phyloP scores from a whole-genome alignment of 2,329 filamentous ascomycete species.

The Epichloe baconii region DNA sequence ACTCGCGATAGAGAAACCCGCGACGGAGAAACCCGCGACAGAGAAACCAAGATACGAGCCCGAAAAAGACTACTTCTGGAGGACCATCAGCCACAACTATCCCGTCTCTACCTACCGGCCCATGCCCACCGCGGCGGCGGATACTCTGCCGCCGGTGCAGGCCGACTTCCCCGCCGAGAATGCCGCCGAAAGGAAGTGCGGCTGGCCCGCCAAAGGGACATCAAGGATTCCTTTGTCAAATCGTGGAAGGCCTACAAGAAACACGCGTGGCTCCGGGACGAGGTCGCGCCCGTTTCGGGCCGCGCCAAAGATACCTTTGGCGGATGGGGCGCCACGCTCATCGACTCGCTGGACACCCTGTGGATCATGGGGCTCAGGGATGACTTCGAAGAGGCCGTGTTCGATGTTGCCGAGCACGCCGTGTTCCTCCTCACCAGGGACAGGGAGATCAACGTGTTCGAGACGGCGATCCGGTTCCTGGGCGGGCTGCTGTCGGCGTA shows the following conservation, averaged over 20 bases:
- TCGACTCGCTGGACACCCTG: conserved; percentile 48
- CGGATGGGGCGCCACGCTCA: conserved; percentile 44
- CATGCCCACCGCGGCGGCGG: conserved; percentile 3
- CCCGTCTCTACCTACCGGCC: conserved; percentile 8
- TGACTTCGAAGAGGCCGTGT: conserved; percentile 42
- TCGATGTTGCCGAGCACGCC: conserved; percentile 30
- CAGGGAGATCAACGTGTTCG: conserved; percentile 35
- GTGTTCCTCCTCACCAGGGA: conserved; percentile 34
- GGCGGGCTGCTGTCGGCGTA: conserved; percentile 39
- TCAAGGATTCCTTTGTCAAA: conserved; percentile 29
- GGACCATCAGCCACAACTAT: conserved; percentile 9
- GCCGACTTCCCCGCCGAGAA: conserved; percentile 8
- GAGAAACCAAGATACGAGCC: conserved; percentile 4
- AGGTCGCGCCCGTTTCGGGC: conserved; percentile 35
- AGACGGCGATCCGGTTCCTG: conserved; percentile 41
- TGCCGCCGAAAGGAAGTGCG: conserved; percentile 13
- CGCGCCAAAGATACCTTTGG: conserved; percentile 34
- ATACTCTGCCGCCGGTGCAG: conserved; percentile 5
- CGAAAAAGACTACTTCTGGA: conserved; percentile 11
- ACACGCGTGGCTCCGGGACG: conserved; percentile 39
- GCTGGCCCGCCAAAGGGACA: conserved; percentile 24
- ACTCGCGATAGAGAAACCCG: background rate
- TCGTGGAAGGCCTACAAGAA: conserved; percentile 38
- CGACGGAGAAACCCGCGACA: background rate
- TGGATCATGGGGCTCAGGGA: conserved; percentile 46